Base-by-base conservation (phyloP, 768 basidiomycete species). In the Lentinus brumalis region DNA sequence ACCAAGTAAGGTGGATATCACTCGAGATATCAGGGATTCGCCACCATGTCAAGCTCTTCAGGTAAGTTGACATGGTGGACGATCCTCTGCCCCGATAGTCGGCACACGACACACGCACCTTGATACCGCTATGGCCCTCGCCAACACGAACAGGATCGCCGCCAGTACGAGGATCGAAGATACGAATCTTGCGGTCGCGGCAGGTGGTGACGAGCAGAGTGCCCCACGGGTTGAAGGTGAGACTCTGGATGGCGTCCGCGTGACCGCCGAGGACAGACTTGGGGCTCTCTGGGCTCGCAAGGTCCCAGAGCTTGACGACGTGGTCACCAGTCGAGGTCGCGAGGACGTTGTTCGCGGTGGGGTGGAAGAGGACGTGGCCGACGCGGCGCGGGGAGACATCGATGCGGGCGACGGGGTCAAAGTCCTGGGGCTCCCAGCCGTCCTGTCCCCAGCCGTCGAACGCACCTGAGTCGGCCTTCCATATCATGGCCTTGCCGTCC, bases 101-200 rank as follows among this genome's bases (percentile, higher is more conserved):
- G n/a, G n/a, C n/a, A n/a, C n/a, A n/a, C n/a, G n/a, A n/a, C n/a
- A n/a, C n/a, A 61, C 68, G 56, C 45, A 67, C 68, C 69, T 98
- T 98, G 74, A 98, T 88, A 10, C 97, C 97, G 21, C 86, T 86
- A 71, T 98, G 95, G 0, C 94, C 92, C 69, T 98, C 96, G 8
- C 85, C 77, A 31, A 87, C 75, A 50, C 93, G 84, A 35, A 98
- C 88, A 6, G 96, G 82, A 16, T 92, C 92, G 0, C 82, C 79
- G 15, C 92, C 89, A 0, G 84, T 75, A 59, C 97, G 85, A n/a
- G 92, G 85, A 74, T 98, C 97, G 67, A 96, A 99, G 45, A 99
- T 63, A 39, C 96, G 82, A 42, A 98, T 74, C 77, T 98, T 98
- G 73, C 91, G 86, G 76, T 99, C 96, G 64, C 96, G 81, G 71